Evolutionary conservation across 1,284 basidiomycete species (phyloP), one percentile per base, ranked within the genome.

Genomic region (Cutaneotrichosporon cutaneum): DNA sequence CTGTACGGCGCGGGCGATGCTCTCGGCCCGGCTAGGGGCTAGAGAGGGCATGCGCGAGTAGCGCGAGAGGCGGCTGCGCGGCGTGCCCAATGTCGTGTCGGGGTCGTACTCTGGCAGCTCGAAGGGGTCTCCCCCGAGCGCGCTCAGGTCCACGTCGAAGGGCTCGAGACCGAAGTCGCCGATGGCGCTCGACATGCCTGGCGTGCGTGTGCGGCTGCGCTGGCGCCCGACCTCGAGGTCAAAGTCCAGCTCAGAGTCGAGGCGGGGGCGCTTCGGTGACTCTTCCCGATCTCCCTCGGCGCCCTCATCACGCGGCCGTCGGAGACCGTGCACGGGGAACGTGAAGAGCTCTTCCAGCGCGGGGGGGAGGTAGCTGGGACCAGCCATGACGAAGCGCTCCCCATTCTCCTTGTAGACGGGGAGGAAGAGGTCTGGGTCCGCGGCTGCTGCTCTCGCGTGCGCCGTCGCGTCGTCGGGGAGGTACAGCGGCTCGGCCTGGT

Each of bases 291-390:
- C 59, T 18, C 5, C 35, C 33, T 36, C 52, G 3, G 18, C 44
- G 85, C 45, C 45, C 24, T 21, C 52, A 32, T 59, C 63, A 80
- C 82, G 74, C 58, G 79, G 78, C 54, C 77, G 53, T 66, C 80
- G 58, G 73, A 82, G 77, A 21, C 80, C 81, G 56, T 78, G 81
- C 11, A 87, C 69, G n/a, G 91, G 90, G 56, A 90, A 88, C 79
- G 90, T 84, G 81, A 96, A 96, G 60, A 96, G 80, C 60, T 88
- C 85, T 0, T 85, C 83, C 9, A 97, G 83, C 75, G 94, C 90
- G 0, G 90, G 88, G 0, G 87, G 86, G 24, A 78, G 68, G 0
- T 74, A 74, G 32, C 93, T 80, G 4, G 90, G 90, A 0, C 88
- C 92, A 51, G 88, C 89, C 70, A 85, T 90, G 75, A 93, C 87